A percentile compares a stretch with the other conserved stretches of the same genome.
Evolutionary conservation across 768 basidiomycete genomes (phyloP).

Genomic region (Lactifluus volemus): DNA sequence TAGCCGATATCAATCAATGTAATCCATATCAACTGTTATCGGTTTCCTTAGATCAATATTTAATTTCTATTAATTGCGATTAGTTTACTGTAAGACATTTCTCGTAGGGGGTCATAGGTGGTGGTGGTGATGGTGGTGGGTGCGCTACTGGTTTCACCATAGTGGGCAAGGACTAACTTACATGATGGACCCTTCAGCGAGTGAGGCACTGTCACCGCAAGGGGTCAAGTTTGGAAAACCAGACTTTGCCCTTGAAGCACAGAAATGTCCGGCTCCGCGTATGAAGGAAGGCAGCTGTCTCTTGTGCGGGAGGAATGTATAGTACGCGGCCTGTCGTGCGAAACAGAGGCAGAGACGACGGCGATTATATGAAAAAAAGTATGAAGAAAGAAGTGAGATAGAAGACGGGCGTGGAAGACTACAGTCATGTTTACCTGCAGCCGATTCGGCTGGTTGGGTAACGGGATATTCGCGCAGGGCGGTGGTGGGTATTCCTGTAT

Average conservation of each 20-base stretch:
- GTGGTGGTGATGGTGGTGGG: no score
- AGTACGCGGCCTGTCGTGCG: conserved; percentile 34
- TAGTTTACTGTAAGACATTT: no score
- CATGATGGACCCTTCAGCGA: background rate
- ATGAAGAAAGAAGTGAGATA: conserved; percentile 47
- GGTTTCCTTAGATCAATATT: no score
- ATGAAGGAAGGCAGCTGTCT: conserved; percentile 57
- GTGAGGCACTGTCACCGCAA: background rate
- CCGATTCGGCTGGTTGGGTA: conserved; percentile 29
- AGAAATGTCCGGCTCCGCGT: conserved; percentile 39
- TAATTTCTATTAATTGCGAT: no score
- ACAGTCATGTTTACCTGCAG: no score
- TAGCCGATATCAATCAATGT: no score
- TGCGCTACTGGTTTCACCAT: no score
- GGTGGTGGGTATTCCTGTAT: no score
- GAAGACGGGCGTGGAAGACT: conserved; percentile 23
- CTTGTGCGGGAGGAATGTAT: conserved; percentile 44
- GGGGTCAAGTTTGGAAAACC: background rate
- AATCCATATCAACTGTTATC: no score
- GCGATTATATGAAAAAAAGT: conserved; percentile 36
- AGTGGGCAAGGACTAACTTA: conserved; percentile 24
- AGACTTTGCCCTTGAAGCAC: conserved; percentile 16
- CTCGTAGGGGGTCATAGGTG: no score
- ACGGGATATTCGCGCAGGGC: no score
- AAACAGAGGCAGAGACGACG: conserved; percentile 30